These are phyloP conservation scores for Penicillium salamii DNA, from an alignment of 495 filamentous ascomycete species.

Conservation along the genomic window DNA sequence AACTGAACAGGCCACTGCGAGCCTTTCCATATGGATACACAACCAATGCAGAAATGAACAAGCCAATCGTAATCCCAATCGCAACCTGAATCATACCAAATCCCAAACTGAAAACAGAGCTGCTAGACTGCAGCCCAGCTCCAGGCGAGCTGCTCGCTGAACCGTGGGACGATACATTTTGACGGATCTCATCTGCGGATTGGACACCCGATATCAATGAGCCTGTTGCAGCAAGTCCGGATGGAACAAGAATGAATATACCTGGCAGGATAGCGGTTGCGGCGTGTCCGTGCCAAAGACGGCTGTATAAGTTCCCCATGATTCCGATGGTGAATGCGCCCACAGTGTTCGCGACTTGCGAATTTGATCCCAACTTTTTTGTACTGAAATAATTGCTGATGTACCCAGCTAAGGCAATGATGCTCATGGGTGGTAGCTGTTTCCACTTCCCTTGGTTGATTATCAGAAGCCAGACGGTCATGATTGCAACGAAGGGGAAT, in stretches of 20 bases:
- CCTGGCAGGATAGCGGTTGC: constrained; percentile 82
- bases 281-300: constrained; percentile 74
- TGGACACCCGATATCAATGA: constrained; percentile 74
- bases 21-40: constrained; percentile 88
- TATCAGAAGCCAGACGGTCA: constrained; percentile 65
- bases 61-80: constrained; percentile 83
- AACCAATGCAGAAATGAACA: constrained; percentile 77
- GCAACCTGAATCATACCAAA: constrained; percentile 70
- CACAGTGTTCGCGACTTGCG: constrained; percentile 77
- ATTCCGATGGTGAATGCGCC: constrained; percentile 81
- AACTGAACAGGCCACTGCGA: constrained; percentile 80
- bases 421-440: constrained; percentile 78
- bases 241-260: constrained; percentile 89
- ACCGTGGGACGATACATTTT: constrained; percentile 37
- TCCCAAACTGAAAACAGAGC: constrained; percentile 28
- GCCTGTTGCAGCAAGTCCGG: constrained; percentile 75
- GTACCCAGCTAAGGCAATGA: constrained; percentile 76
- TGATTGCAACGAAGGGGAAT: constrained; percentile 47
- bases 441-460: constrained; percentile 90
- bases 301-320: constrained; percentile 78
- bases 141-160: constrained; percentile 5
- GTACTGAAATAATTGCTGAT: constrained; percentile 78
- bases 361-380: constrained; percentile 64
- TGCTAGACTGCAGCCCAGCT: constrained; percentile 13
- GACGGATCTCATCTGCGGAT: constrained; percentile 69